Evolutionary conservation across 2,329 filamentous ascomycete species (phyloP), one percentile per base, ranked within the genome.

Genomic region (Monosporascus sp.): DNA sequence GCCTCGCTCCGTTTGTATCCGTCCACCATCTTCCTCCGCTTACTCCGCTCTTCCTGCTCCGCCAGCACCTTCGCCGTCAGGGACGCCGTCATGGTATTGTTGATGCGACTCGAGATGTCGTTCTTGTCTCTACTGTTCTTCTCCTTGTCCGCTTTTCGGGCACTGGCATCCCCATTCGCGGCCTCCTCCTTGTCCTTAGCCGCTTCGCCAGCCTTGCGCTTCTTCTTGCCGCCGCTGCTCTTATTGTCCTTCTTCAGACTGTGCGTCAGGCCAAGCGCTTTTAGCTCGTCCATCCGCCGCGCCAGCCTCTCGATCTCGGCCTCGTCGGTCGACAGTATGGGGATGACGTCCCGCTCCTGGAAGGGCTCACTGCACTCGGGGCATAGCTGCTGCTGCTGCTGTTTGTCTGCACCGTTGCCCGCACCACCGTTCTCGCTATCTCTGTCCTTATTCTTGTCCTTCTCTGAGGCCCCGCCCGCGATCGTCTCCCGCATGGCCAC

Each of bases 41-140:
- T 96, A 59, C 90, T 91, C 52, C 82, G 79, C 63, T 88, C 84
- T 49, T 93, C 88, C 68, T 97, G 90, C 64, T 97, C 93, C 24
- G 88, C 87, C 25, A 97, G 69, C 0, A 99, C 92, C 61, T 86
- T 91, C 0, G 88, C 89, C 0, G 93, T 96, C 44, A 99, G 72
- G 3, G 85, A 88, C 0, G 93, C 92, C 0, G 94, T 94, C 52
- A 89, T 82, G 0, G 89, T 77, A 62, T 97, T 96, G 68, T 96
- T 96, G 69, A 97, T 96, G 11, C 87, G 84, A 50, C 78, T 75
- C 15, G 63, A 65, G 43, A 68, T 68, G 47, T 55, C 64, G 17
- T 56, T 62, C 54, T 71, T 76, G 15, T 63, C 59, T 20, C 58
- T 58, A 46, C 64, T 64, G 24, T 64, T 62, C 4, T 70, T 68